Base-by-base conservation (phyloP, 2,329 filamentous ascomycete species). In the Apiospora rasikravindrae region DNA sequence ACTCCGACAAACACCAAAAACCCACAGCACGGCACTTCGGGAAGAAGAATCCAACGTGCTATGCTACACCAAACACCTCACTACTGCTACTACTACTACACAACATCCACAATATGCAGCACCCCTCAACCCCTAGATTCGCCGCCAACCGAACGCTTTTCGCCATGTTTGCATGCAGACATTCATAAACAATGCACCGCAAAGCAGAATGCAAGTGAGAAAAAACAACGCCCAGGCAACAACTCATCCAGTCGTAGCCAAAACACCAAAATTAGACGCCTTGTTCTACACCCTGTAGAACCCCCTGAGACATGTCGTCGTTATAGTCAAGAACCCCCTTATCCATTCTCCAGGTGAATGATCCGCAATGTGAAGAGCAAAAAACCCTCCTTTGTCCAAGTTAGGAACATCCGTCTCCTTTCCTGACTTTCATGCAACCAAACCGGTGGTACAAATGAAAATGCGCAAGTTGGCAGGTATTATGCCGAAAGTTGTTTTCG, bases 401-500 rank as follows among this genome's bases (percentile, higher is more conserved):
- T 61, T 29, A 40, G 29, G 40, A 40, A 64, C 57, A 19, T 64
- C 57, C 33, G 33, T 64, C 19, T n/a, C 57, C 29, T 40, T 37
- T n/a, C 33, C 33, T n/a, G 57, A 40, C 57, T 40, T 64, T 64
- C 57, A 64, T 64, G 57, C 57, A 64, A 40, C 57, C 57, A 64
- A 40, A 40, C 57, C 57, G 57, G 33, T 40, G 57, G 57, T 64
- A 64, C 57, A 64, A 64, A 64, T 64, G 57, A 64, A 64, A 64
- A 64, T 37, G 57, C 57, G 57, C 57, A 64, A 64, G 57, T 64
- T 10, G 57, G 57, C 57, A 64, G 57, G 57, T 64, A 64, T 64
- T 64, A 64, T 64, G 57, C 57, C 57, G 57, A 64, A 64, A 61
- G 33, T 10, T 37, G 33, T 40, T 64, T 64, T 40, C 57, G 57